A percentile compares a stretch with the other conserved stretches of the same genome.
These are phyloP conservation scores for Solanum hybrid DNA, from an alignment of 305 asterid species.

Conservation along the genomic window DNA sequence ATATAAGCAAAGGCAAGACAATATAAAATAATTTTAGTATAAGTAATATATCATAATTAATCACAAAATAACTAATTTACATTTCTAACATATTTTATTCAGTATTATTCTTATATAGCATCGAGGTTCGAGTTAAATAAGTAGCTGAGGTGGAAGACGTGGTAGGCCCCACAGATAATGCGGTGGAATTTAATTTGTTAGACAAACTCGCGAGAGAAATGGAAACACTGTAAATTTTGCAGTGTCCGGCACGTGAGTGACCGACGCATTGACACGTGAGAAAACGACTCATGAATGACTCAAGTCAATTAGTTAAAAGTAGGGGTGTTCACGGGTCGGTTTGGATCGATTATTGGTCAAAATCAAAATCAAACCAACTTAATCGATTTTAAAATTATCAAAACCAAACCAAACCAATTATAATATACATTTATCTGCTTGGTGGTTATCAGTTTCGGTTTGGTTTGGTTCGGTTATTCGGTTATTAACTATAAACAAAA, in stretches of 20 bases:
- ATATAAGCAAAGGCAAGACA: neutral
- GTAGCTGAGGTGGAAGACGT: neutral
- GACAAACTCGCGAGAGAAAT: neutral
- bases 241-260: neutral
- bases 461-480: too few relatives aligned
- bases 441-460: too few relatives aligned
- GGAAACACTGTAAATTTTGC: neutral
- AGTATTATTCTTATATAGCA: neutral
- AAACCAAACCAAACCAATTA: too few relatives aligned
- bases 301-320: neutral
- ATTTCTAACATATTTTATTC: fast-evolving
- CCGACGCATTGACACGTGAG: constrained; percentile 8
- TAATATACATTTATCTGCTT: too few relatives aligned
- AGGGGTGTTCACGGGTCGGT: too few relatives aligned
- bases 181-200: neutral
- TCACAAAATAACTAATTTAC: neutral
- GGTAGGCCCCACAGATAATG: neutral
- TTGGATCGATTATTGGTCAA: too few relatives aligned
- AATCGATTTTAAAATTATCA: too few relatives aligned
- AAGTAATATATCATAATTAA: neutral
- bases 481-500: too few relatives aligned
- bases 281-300: neutral
- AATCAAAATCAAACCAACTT: too few relatives aligned
- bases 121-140: neutral
- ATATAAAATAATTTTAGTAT: neutral